Conservation (phyloP, 1,284 basidiomycete species). For the Anthracocystis walkeri region DNA sequence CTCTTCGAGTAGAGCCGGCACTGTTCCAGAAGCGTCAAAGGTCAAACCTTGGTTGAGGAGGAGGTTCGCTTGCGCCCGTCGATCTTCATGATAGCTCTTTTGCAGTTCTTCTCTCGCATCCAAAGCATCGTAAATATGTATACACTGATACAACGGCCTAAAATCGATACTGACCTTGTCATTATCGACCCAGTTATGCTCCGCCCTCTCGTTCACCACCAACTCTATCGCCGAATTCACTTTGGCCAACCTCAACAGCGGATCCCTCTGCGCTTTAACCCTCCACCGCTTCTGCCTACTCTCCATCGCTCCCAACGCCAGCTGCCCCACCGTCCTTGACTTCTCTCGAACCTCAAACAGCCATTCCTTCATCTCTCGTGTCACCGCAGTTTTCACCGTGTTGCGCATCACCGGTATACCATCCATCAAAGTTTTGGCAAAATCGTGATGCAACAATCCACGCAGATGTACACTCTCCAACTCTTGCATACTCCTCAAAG, state of each 20-base stretch:
- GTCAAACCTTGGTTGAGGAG: slow-evolving; percentile 79
- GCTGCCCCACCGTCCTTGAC: slow-evolving; percentile 84
- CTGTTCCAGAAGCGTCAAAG: slow-evolving; percentile 63
- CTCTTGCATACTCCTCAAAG: slow-evolving; percentile 73
- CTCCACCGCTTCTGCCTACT: slow-evolving; percentile 86
- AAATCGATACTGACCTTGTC: slow-evolving; percentile 90
- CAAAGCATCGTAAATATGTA: slow-evolving; percentile 94
- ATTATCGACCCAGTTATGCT: slow-evolving; percentile 92
- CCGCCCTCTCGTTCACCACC: slow-evolving; percentile 91
- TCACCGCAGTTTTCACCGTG: slow-evolving; percentile 92
- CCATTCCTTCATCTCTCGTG: slow-evolving; percentile 96
- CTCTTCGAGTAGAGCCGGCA: slow-evolving; percentile 75
- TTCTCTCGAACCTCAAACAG: slow-evolving; percentile 92
- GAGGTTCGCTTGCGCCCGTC: slow-evolving; percentile 91
- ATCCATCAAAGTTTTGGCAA: slow-evolving; percentile 90
- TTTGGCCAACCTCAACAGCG: slow-evolving; percentile 76
- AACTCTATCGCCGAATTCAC: slow-evolving; percentile 95
- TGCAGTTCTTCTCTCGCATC: slow-evolving; percentile 90
- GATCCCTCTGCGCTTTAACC: slow-evolving; percentile 61
- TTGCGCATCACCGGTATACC: slow-evolving; percentile 88
- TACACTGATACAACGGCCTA: slow-evolving; percentile 93
- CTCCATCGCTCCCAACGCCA: slow-evolving; percentile 93
- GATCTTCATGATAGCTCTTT: slow-evolving; percentile 91
- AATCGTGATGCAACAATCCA: slow-evolving; percentile 84
- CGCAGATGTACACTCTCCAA: slow-evolving; percentile 90